Base-by-base conservation (phyloP, 495 filamentous ascomycete species). In the Lasiosphaeria ovina region DNA sequence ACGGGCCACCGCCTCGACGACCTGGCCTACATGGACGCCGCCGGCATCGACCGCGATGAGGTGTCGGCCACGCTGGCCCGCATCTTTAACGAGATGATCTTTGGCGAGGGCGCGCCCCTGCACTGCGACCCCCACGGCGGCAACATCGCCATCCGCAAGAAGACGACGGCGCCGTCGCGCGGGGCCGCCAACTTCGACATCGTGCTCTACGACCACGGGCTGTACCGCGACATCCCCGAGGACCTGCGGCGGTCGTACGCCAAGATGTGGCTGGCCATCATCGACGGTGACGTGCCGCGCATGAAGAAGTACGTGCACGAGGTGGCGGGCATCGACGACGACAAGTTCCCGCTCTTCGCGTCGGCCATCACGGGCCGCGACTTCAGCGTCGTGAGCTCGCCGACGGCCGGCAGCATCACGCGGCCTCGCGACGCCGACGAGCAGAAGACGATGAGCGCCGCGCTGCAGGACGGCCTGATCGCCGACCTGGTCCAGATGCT, bases 71-170 rank as follows among this genome's bases (percentile, higher is more conserved):
- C 93, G 0, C 76, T 99, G 5, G 88, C 93, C 3, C 86, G 87
- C 51, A 93, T 97, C 58, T 99, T 99, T 82, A 99, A 99, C 77
- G 93, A 97, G 72, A 99, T 99, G 95, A 96, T 99, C 59, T 99
- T 99, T 66, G 93, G 94, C 35, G 85, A 87, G 51, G 79, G 87
- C 61, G 93, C 94, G 3, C 90, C 93, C 0, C 78, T 99, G 38
- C 95, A 99, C 76, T 99, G 95, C 72, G 95, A 99, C 69, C 95
- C 95, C 3, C 95, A 99, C 68, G 94, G 93, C 56, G 95, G 95
- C 35, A 99, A 99, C 71, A 90, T 98, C 35, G 94, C 95, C 34
- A 92, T 99, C 61, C 85, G 94, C 34, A 83, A 85, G 66, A 93
- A 92, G 34, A 72, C 79, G 16, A 62, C 57, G 14, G 49, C 68